These are phyloP conservation scores for Hyparrhenia diplandra DNA, from an alignment of 176 grass and related monocot genomes.

Conservation along the genomic window DNA sequence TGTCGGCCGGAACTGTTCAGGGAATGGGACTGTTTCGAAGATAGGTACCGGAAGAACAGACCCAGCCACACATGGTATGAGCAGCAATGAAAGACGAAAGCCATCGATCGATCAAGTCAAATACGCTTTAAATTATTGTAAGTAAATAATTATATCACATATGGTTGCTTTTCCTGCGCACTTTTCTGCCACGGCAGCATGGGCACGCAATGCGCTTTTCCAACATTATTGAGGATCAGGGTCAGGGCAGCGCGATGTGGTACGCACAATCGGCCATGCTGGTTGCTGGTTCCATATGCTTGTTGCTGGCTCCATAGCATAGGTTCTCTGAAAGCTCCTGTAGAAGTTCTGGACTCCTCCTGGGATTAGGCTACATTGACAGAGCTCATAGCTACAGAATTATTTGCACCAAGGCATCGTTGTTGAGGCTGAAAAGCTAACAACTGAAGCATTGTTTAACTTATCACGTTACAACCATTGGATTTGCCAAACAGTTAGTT, in stretches of 20 bases:
- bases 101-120: neutral
- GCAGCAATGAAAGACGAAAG: conserved; percentile 28
- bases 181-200: conserved; percentile 22
- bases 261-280: too few species aligned
- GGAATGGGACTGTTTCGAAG: neutral
- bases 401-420: neutral
- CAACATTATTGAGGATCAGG: neutral
- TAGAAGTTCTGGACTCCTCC: neutral
- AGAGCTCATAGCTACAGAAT: neutral
- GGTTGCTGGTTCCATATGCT: too few species aligned
- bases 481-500: neutral
- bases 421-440: neutral
- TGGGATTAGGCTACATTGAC: neutral
- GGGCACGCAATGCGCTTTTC: conserved; percentile 19
- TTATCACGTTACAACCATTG: too few species aligned
- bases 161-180: conserved; percentile 21
- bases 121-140: neutral
- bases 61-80: conserved; percentile 10
- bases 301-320: too few species aligned
- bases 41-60: conserved; percentile 8
- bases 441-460: neutral
- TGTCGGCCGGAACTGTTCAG: neutral
- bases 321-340: too few species aligned
- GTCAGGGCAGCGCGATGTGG: neutral
- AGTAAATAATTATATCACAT: too few species aligned